These are phyloP conservation scores for Luffa acutangula DNA, from an alignment of 306 rosid species.

Conservation along the genomic window DNA sequence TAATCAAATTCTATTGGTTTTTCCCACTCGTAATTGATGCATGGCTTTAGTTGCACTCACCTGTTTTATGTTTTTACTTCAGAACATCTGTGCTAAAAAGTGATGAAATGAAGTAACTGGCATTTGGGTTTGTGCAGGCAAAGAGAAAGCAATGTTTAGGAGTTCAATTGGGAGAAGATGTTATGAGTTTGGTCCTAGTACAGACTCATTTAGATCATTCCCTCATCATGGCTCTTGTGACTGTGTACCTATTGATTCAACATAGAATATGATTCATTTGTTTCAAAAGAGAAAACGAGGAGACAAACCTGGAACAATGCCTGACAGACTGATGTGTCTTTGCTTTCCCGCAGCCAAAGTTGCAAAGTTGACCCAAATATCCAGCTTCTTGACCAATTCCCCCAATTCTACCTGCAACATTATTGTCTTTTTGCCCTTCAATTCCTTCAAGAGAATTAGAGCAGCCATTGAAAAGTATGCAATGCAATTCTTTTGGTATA, in stretches of 20 bases:
- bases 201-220: conserved; percentile 23
- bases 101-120: conserved; percentile 6
- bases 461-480: neutral
- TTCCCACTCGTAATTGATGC: neutral
- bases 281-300: neutral
- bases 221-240: conserved; percentile 33
- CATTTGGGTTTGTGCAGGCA: conserved; percentile 32
- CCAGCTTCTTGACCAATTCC: neutral
- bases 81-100: conserved; percentile 12
- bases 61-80: neutral
- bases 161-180: conserved; percentile 41
- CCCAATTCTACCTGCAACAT: neutral
- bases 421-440: neutral
- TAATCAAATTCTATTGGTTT: neutral
- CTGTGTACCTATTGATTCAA: conserved; percentile 23
- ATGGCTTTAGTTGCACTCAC: neutral
- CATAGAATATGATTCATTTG: conserved; percentile 16
- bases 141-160: conserved; percentile 49
- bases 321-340: neutral
- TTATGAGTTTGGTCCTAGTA: conserved; percentile 20
- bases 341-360: neutral
- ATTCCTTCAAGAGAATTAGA: neutral
- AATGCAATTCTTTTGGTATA: neutral
- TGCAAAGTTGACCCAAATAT: neutral
- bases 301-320: neutral